Base-by-base conservation (phyloP, 2,329 filamentous ascomycete genomes). In the Neoascochyta sp. region DNA sequence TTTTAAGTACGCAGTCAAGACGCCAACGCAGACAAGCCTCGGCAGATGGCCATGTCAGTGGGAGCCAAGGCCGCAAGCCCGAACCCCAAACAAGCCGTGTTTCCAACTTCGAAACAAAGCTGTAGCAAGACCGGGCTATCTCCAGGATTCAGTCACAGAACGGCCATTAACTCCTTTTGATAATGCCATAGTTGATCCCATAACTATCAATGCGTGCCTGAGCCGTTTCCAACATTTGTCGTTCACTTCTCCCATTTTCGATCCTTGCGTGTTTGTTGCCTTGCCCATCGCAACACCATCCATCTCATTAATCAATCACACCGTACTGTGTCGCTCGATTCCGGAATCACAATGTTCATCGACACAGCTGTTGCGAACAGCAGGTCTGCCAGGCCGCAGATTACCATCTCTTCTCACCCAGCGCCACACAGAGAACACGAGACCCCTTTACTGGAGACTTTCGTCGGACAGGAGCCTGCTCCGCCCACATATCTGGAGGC, bases 401-500 rank as follows among this genome's bases (percentile, higher is more conserved):
- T 49, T 2, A 29, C 43, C 9, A 45, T 45, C 13, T 42, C 40
- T 8, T 34, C 43, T 25, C 41, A 30, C 29, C 23, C 41, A 19
- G 26, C 41, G 13, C 32, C 35, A 16, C 42, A 49, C 24, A 41
- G 36, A 16, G 43, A 54, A 14, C 37, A 47, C 6, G 29, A 40
- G 13, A 50, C 49, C 8, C 52, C 54, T 6, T 34, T 55, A 13
- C 19, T 58, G 5, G 53, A 53, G 10, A 41, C 45, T 3, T 50
- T 50, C 22, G 45, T 56, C 4, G 45, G 47, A 6, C 41, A 54
- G 24, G 44, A 43, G 11, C 39, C 44, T 13, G 43, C 39, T 7
- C 52, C 57, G 9, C 52, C 53, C 4, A 54, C 41, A 10, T 61
- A 61, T 31, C 43, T 61, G 1, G 57, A 61, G 35, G 57, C 57